Evolutionary conservation across 192 early-diverging fungal genomes (phyloP), one percentile per base, ranked within the genome.

Genomic region (Coemansia sp.): DNA sequence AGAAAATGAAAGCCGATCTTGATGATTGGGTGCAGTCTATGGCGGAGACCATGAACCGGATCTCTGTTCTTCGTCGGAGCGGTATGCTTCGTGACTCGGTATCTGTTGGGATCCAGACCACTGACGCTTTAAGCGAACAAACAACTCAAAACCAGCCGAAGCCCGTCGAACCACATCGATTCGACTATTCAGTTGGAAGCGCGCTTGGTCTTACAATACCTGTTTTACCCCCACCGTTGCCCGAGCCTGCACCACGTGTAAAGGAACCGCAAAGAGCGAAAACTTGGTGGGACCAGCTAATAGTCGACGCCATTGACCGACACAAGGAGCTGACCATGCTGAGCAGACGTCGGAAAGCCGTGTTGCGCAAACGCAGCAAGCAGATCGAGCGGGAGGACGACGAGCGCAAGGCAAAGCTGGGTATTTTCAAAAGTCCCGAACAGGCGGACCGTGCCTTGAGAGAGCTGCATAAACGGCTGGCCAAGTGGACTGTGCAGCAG

Each of bases 401-500:
- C 8, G 58, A 71, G 37, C 63, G 53, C 25, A 72, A 68, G 62
- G 74, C 66, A 7, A 44, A 43, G 45, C 56, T 65, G 51, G 79
- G 79, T 5, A 69, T 76, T 13, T 72, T 57, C 57, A 48, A 62
- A 14, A 39, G 53, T 11, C 65, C 68, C n/a, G 68, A 73, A 51
- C 25, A 20, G 56, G 68, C 69, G 3, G 71, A 70, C 40, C 68
- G 70, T 3, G 74, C 68, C 7, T 64, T 72, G 32, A 53, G 64
- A 16, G 79, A 70, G 45, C 41, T 53, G 41, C 37, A 51, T 16
- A 53, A 70, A 11, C 79, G 76, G 14, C 51, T 89, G 55, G 91
- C 91, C 2, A 94, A 93, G 54, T 84, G 85, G 74, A 87, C 89
- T 0, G 82, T 81, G 7, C 81, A 84, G 48, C 86, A 90, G 61